Percentiles rank a stretch among this genome's conserved stretches.
Evolutionary conservation across 257 asterid species (phyloP).

Genomic region (Fraxinus americana): DNA sequence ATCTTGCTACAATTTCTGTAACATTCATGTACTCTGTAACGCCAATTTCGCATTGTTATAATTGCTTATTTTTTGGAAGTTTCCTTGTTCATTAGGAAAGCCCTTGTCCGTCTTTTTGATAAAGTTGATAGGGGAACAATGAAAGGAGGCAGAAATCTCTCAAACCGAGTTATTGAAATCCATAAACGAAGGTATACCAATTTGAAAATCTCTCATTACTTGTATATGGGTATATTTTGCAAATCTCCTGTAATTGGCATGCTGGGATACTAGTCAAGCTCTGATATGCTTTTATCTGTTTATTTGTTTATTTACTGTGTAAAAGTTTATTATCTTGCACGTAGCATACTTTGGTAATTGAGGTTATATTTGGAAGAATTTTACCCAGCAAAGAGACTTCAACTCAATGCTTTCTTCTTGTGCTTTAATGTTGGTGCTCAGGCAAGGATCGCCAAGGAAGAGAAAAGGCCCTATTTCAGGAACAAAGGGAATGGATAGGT

Average conservation of each 20-base stretch:
- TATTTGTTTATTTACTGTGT: background rate
- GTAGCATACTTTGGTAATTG: background rate
- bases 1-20: background rate
- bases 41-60: background rate
- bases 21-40: background rate
- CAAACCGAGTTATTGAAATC: slow-evolving; percentile 58
- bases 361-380: background rate
- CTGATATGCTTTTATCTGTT: background rate
- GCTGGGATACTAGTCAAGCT: background rate
- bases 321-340: background rate
- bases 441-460: slow-evolving; percentile 97
- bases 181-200: slow-evolving; percentile 75
- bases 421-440: slow-evolving; percentile 32
- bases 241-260: too few species aligned
- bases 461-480: slow-evolving; percentile 91
- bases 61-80: slow-evolving; percentile 4
- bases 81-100: slow-evolving; percentile 58
- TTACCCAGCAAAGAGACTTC: background rate
- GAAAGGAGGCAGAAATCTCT: slow-evolving; percentile 68
- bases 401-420: background rate
- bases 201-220: background rate
- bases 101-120: slow-evolving; percentile 83
- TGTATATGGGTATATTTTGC: background rate
- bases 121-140: slow-evolving; percentile 67
- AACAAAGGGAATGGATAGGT: slow-evolving; percentile 84